Evolutionary conservation across 495 filamentous ascomycete species (phyloP).

Genomic region (Neurospora sp.): DNA sequence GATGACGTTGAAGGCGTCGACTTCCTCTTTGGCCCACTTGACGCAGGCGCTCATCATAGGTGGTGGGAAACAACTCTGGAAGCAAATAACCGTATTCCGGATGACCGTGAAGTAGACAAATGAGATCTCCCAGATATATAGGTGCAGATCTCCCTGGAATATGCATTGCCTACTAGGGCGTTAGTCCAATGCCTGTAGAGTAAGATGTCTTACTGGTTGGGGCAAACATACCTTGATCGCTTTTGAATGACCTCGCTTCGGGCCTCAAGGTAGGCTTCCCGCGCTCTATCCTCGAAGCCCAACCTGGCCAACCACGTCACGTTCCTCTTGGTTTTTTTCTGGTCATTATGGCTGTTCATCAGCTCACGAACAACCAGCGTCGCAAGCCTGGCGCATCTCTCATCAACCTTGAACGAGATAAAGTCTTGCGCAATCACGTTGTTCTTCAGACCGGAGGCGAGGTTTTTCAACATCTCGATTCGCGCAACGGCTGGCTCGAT

Average conservation of each 20-base stretch:
- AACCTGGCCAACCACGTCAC: slow-evolving; percentile 75
- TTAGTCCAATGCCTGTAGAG: slow-evolving; percentile 18
- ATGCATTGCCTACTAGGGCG: slow-evolving; percentile 60
- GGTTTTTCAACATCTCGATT: slow-evolving; percentile 71
- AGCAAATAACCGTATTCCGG: slow-evolving; percentile 78
- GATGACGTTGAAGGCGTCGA: slow-evolving; percentile 80
- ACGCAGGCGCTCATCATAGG: slow-evolving; percentile 85
- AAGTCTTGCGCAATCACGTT: slow-evolving; percentile 81
- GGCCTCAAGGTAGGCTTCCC: slow-evolving; percentile 76
- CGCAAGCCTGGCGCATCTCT: slow-evolving; percentile 71
- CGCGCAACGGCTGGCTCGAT: slow-evolving; percentile 75
- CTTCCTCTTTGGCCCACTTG: slow-evolving; percentile 88
- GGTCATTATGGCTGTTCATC: slow-evolving; percentile 60
- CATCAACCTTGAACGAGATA: slow-evolving; percentile 80
- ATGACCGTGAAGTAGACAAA: slow-evolving; percentile 94
- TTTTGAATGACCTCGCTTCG: slow-evolving; percentile 66
- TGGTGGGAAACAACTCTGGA: slow-evolving; percentile 80
- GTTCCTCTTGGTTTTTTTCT: slow-evolving; percentile 57
- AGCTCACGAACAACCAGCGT: slow-evolving; percentile 63
- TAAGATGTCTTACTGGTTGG: not conserved
- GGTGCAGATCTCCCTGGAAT: slow-evolving; percentile 82
- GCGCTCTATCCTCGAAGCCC: slow-evolving; percentile 80
- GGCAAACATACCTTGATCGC: slow-evolving; percentile 58
- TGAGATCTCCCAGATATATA: slow-evolving; percentile 93
- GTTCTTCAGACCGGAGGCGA: slow-evolving; percentile 70